Base-by-base conservation (phyloP, 257 asterid genomes). In the Knoxia roxburghii region DNA sequence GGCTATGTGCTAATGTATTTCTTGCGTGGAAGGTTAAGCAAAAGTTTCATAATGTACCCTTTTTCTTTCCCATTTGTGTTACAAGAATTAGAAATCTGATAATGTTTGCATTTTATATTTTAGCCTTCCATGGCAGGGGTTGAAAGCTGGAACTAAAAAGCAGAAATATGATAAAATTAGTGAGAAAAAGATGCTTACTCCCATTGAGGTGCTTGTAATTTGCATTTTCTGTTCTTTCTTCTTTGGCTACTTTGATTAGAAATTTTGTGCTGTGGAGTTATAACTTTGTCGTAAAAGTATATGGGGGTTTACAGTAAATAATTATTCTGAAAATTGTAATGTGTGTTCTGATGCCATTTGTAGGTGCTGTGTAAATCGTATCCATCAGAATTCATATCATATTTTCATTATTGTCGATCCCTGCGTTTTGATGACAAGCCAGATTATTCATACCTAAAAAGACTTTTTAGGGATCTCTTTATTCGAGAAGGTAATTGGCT, bases 111-210 rank as follows among this genome's bases (percentile, higher is more conserved):
- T 72, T 60, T 49, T 57, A n/a, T 60, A 8, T 39, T 72, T 48
- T 70, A 90, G 98, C 78, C 97, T 93, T 73, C 98, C 97, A 39
- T 92, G 98, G 98, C 97, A 88, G 67, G 98, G 97, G 50, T 72
- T 89, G 76, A 93, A 86, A 84, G 98, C 97, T 71, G 98, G 96
- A 70, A 88, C 97, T 27, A 93, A 93, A 78, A 93, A 93, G 82
- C 98, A 93, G 86, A 93, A 93, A 68, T 93, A 93, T 71, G 98
- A 93, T 81, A 86, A 79, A 77, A 93, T 93, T 79, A 90, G 98
- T 65, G 98, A 93, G 85, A 90, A 90, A 85, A 93, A 93, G 86
- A 93, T 93, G 98, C 86, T 82, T 78, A 90, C 98, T 11, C 92
- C 97, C 32, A 78, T 93, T 65, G 98, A 93, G 82, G 98, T 92